Base-by-base conservation (phyloP, 2,329 filamentous ascomycete species). In the Paraphoma chrysanthemicola region DNA sequence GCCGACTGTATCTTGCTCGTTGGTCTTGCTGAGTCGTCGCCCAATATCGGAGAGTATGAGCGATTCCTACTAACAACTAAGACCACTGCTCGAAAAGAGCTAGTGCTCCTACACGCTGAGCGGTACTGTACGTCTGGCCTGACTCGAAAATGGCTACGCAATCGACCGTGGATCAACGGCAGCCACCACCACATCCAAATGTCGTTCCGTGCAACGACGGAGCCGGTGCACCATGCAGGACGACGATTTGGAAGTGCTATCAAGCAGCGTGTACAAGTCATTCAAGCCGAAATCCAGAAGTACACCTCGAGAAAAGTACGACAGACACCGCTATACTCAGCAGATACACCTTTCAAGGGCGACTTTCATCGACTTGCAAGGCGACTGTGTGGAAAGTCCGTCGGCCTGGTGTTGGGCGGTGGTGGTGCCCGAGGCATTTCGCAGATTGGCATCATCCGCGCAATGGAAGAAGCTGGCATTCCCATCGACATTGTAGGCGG, bases 141-240 rank as follows among this genome's bases (percentile, higher is more conserved):
- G 36, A 97, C 95, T 0, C 84, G 95, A 49, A 87, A 90, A 31
- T 99, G 95, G 95, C 80, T 99, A 12, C 72, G 78, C 59, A 97
- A 97, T 69, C 89, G 95, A 1, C 88, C 96, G 59, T 99, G 95
- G 95, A 95, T 99, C 77, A 99, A 98, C 64, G 95, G 95, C 14
- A 94, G 94, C 5, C 96, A 99, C 74, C 95, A 96, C 71, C 95
- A 99, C 67, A 91, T 99, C 11, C 95, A 99, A 70, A 98, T 99
- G 95, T 85, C 90, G 0, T 94, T 95, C 75, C 87, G 90, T 39
- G 84, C 89, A 3, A 89, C 90, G 44, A 81, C 89, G 1, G 89
- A 96, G 62, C 91, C 93, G 2, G 86, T 90, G 0, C 89, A 93
- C 68, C 86, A 89, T 17, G 88, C 88, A 12, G 85, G 87, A 1